Evolutionary conservation across 2,329 filamentous ascomycete species (phyloP), one percentile per base, ranked within the genome.

Genomic region (Fonsecaea monophora): DNA sequence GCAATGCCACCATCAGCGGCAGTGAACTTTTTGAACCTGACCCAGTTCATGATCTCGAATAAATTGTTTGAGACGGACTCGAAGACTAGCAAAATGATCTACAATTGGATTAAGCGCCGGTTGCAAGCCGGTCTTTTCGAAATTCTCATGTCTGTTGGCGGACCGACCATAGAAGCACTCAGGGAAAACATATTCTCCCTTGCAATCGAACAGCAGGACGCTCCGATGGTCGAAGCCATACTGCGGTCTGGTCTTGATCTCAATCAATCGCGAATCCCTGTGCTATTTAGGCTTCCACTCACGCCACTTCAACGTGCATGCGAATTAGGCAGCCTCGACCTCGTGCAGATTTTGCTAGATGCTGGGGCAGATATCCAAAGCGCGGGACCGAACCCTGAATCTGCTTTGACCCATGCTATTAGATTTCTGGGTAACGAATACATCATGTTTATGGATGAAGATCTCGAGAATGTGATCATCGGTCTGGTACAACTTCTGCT

Each of bases 31-130:
- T 37, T 60, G 12, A 60, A 45, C 18, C 25, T 50, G 8, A 21
- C 40, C 34, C 18, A 53, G 25, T 60, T 60, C 58, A 48, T 60
- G 38, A 9, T 34, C 10, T 60, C 58, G 21, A 60, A 60, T 25
- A 60, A 60, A 2, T 4, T 50, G 25, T n/a, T 42, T 42, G n/a
- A 8, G 6, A 38, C 12, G 42, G 25, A 32, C 21, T 45, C 38
- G 21, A 18, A 60, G 12, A 53, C 21, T 0, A 32, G 40, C 42
- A 42, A n/a, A n/a, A 42, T 2, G 1, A 5, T 42, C 38, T 42
- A 42, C n/a, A 15, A 15, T 15, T 42, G 38, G 38, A 18, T 42
- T 15, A 13, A 42, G n/a, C 38, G 38, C 38, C 15, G 38, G 13
- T 42, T 15, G 10, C 5, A 42, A 15, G 38, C n/a, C 38, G 38